Percentiles rank a stretch among this genome's conserved stretches.
Conservation (phyloP, 129 eudicot genomes). For the Flaveria ramosissima region DNA sequence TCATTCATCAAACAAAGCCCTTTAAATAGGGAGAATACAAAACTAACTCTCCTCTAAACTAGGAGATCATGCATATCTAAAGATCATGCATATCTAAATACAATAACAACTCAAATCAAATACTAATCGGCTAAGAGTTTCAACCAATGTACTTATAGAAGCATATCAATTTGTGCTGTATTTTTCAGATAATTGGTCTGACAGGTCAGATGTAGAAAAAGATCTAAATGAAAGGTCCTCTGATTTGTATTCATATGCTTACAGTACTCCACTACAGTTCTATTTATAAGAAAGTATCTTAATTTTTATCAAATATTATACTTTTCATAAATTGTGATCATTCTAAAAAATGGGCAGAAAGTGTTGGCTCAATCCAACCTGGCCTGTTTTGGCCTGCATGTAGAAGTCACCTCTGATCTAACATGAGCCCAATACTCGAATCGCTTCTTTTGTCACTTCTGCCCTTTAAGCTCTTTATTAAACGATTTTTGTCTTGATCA, state of each 20-base stretch:
- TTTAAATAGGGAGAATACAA: too few species aligned
- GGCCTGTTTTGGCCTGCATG: background rate
- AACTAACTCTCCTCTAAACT: too few species aligned
- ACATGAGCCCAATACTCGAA: background rate
- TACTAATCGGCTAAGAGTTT: background rate
- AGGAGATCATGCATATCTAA: too few species aligned
- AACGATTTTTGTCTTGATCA: background rate
- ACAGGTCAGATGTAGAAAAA: background rate
- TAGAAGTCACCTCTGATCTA: background rate
- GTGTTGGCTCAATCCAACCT: constrained; percentile 1
- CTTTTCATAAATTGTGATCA: background rate
- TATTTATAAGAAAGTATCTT: background rate
- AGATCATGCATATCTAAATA: too few species aligned
- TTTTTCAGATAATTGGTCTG: background rate
- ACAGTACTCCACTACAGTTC: background rate
- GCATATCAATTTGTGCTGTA: background rate
- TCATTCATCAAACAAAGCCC: too few species aligned
- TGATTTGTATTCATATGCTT: background rate
- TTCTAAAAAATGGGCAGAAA: background rate
- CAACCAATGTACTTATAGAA: background rate
- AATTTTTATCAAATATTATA: background rate
- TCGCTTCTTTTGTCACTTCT: background rate
- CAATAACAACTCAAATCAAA: too few species aligned
- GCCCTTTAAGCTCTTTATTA: constrained; percentile 3
- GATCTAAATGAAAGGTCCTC: background rate